Evolutionary conservation across 1,139 yeast species (phyloP), one percentile per base, ranked within the genome.

Genomic region (Scheffersomyces titani): DNA sequence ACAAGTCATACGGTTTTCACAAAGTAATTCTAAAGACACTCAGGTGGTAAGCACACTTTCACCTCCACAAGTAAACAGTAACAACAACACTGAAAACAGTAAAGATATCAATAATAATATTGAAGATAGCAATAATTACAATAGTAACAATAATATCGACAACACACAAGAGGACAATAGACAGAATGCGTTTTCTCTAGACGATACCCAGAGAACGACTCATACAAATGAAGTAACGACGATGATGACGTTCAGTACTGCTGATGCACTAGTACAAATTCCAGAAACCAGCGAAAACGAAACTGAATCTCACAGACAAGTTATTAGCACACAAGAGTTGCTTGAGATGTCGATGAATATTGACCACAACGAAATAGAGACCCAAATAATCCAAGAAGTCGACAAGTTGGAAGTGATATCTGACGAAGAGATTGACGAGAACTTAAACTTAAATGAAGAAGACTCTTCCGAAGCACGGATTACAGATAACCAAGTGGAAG

Each of bases 251-350:
- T 46, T 46, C 16, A 20, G 22, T 19, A 46, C 20, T 22, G 22
- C 24, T 20, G 19, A 20, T 46, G 36, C 51, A 20, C 19, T 22
- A 13, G 51, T 49, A 49, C 51, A 49, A 16, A 22, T 49, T n/a
- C 44, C 51, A 5, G 44, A 24, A 7, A 22, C 51, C 3, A 22
- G 30, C 13, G 51, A 22, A 22, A 46, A 22, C 20, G 49, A 46
- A 13, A 52, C 55, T n/a, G 51, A 50, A 22, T 57, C 63, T 13
- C 65, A 63, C 30, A 54, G 65, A 18, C 66, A 63, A 53, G 65
- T 63, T 3, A 20, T 63, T 13, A 63, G 63, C 47, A 63, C 66
- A 1, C 66, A 63, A 20, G 65, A 62, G 49, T 59, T 54, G 40
- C 51, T 51, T 5, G 55, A 55, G 46, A n/a, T 55, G 3, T 53